Evolutionary conservation across 2,329 filamentous ascomycete genomes (phyloP), one percentile per base, ranked within the genome.

Genomic region (Metarhizium robertsii): DNA sequence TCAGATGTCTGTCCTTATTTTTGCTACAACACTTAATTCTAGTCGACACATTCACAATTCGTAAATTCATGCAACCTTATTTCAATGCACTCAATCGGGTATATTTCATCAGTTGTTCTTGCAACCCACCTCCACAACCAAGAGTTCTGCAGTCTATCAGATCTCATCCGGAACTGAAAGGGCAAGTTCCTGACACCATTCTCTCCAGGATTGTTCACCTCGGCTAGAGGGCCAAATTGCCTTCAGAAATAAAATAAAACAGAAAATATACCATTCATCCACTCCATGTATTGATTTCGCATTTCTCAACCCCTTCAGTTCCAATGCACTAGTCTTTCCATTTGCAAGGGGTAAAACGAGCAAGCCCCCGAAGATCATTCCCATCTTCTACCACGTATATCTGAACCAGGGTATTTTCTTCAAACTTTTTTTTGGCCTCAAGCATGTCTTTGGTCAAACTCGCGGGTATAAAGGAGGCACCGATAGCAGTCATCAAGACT

Each of bases 391-490:
- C 30, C 40, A 50, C 45, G 36, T 36, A 43, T 47, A 50, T 56
- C 42, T 52, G 43, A 45, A 52, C 43, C n/a, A 32, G 67, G 69
- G 67, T 71, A 71, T 71, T 67, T 62, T 67, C 59, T 58, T 62
- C 42, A 49, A 25, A 32, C 29, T 57, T 61, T 62, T 65, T 61
- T 61, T 67, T 42, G 10, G 62, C 58, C 57, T 66, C 59, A 62
- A 62, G 59, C 64, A 63, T 62, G 34, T 48, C 42, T 66, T 65
- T 63, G 61, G 59, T 64, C 60, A 58, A 65, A 60, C 61, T 62
- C 61, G 60, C 65, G 68, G 68, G 69, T 71, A 69, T 71, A 70
- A 64, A 60, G 64, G 65, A 62, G 63, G 63, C 45, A 51, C 34
- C 29, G 60, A 62, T 63, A 61, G 66, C 65, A 66, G 59, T 67